Conservation (phyloP, 2,329 filamentous ascomycete species). For the Juglanconis sp. region DNA sequence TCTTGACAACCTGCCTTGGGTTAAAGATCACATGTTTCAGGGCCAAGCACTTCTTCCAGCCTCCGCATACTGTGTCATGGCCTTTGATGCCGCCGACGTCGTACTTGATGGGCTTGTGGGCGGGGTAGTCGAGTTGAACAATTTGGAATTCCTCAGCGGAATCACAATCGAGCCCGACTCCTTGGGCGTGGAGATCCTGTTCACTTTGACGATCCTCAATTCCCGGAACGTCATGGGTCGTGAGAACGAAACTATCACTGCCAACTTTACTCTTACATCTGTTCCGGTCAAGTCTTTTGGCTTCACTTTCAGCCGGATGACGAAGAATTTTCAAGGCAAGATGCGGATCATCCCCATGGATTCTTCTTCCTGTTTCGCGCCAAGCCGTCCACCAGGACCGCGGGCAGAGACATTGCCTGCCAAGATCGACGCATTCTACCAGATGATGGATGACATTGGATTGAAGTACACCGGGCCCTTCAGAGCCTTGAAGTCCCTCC, state of each 20-base stretch:
- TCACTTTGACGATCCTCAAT: slow-evolving; percentile 28
- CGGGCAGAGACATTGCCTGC: slow-evolving; percentile 32
- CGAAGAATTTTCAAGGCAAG: slow-evolving; percentile 32
- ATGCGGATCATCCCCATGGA: slow-evolving; percentile 31
- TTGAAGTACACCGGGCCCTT: slow-evolving; percentile 39
- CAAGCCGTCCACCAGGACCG: slow-evolving; percentile 16
- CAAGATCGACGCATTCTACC: slow-evolving; percentile 34
- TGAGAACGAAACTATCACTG: slow-evolving; percentile 23
- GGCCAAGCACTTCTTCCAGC: slow-evolving; percentile 43
- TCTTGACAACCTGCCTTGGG: slow-evolving; percentile 37
- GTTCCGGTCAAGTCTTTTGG: slow-evolving; percentile 28
- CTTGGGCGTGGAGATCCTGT: slow-evolving; percentile 34
- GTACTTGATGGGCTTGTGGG: slow-evolving; percentile 25
- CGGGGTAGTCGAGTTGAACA: slow-evolving; percentile 29
- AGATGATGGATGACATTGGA: slow-evolving; percentile 37
- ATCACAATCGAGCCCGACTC: slow-evolving; percentile 31
- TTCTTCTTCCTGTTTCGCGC: slow-evolving; percentile 26
- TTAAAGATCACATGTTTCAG: slow-evolving; percentile 39
- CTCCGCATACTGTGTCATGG: slow-evolving; percentile 46
- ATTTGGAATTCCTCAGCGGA: slow-evolving; percentile 31
- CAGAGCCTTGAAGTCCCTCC: slow-evolving; percentile 30
- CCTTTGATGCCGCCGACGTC: slow-evolving; percentile 38
- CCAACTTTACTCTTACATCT: slow-evolving; percentile 33
- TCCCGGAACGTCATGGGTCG: not conserved
- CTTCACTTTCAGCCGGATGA: slow-evolving; percentile 27